Base-by-base conservation (phyloP, 1,284 basidiomycete species). In the Flammula alnicola region DNA sequence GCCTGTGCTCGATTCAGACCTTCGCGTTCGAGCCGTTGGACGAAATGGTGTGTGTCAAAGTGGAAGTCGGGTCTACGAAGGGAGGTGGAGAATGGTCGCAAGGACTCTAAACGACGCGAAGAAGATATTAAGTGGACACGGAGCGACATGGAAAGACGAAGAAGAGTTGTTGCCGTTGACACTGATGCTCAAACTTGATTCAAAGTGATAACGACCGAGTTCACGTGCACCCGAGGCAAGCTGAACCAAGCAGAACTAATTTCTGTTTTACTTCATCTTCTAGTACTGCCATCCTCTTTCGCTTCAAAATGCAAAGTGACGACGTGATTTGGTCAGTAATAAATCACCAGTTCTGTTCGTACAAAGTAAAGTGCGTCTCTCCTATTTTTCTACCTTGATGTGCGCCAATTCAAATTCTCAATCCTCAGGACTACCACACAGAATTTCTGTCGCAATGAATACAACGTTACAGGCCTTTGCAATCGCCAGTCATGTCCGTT, bases 371-470 rank as follows among this genome's bases (percentile, higher is more conserved):
- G 94, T 95, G 62, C 66, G 91, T 76, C 25, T 33, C 16, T 43
- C 14, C 22, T 19, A 5, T 10, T 30, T 29, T 48, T 30, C n/a
- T 40, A 17, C 4, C n/a, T 5, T n/a, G 14, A 26, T 22, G n/a
- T 14, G 9, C n/a, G 4, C 36, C 11, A 42, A 44, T 29, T 44
- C 31, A 5, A 36, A 17, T 32, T 14, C 8, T 14, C 14, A n/a
- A 36, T 37, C 20, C 36, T n/a, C 33, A 96, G 94, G 71, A 94
- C 95, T 1, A 77, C 85, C 1, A 96, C 93, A 1, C 95, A 97
- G 72, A 98, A 97, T 66, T 98, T 99, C 74, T 99, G 97, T 73
- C 80, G 95, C 43, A 99, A 99, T 72, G 95, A 98, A 71, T 98
- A 97, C 78, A 99, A 99, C 72, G 86, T 98, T 27, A 97, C 95